Evolutionary conservation across 2,329 filamentous ascomycete species (phyloP).

Genomic region (Claviceps digitariae): DNA sequence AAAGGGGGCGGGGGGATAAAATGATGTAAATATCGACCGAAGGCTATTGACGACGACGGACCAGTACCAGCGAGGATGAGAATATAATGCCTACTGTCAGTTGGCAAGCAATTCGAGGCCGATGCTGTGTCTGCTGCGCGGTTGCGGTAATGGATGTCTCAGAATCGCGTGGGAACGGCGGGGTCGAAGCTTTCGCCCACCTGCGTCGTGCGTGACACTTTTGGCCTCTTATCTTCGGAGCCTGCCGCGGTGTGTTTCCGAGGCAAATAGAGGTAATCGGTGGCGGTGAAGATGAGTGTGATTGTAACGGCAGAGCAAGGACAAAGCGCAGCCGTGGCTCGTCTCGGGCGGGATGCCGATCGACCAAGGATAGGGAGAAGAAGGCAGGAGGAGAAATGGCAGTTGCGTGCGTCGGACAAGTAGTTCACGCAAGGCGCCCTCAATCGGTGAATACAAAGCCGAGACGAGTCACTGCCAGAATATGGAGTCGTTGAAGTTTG

Average conservation of each 20-base stretch:
- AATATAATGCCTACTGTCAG: not conserved
- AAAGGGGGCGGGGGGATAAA: not conserved
- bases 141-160: slow-evolving; percentile 12
- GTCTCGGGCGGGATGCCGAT: slow-evolving; percentile 40
- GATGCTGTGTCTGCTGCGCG: not conserved
- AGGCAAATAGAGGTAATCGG: not conserved
- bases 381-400: slow-evolving; percentile 31
- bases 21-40: slow-evolving; percentile 1
- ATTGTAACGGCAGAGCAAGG: not conserved
- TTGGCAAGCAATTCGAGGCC: not conserved
- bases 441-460: slow-evolving; percentile 4
- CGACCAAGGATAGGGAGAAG: slow-evolving; percentile 34
- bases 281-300: not conserved
- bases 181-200: slow-evolving; percentile 6
- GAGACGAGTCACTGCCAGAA: not conserved
- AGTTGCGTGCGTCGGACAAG: slow-evolving; percentile 36
- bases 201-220: not conserved
- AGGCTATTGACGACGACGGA: not conserved
- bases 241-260: not conserved
- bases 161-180: slow-evolving; percentile 16
- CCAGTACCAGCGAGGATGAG: slow-evolving; percentile 9
- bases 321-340: slow-evolving; percentile 1
- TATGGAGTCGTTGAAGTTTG: not conserved
- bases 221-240: not conserved
- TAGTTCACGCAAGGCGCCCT: slow-evolving; percentile 18